Conservation (phyloP, 164 flowering plant species). For the Vitis rotundifolia region DNA sequence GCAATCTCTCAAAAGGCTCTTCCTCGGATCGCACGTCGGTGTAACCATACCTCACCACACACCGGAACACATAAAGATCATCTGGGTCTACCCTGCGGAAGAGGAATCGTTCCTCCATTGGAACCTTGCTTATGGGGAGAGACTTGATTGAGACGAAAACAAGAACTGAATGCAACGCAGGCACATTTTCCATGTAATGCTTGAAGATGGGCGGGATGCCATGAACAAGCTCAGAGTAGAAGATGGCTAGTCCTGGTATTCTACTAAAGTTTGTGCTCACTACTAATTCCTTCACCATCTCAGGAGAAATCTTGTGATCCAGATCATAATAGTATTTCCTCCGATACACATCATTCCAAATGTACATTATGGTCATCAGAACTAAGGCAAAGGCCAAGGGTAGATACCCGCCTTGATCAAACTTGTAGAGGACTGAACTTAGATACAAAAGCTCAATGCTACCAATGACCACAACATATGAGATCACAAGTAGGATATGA, state of each 20-base stretch:
- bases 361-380: conserved; percentile 54
- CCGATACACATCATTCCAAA: conserved; percentile 57
- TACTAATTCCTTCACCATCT: conserved; percentile 35
- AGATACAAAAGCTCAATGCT: conserved; percentile 54
- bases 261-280: conserved; percentile 25
- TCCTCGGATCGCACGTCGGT: no score
- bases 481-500: conserved; percentile 39
- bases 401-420: conserved; percentile 73
- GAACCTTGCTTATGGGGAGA: conserved; percentile 41
- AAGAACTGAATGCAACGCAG: conserved; percentile 71
- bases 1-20: no score
- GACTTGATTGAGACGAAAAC: conserved; percentile 77
- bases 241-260: conserved; percentile 64
- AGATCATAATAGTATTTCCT: conserved; percentile 68
- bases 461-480: conserved; percentile 46
- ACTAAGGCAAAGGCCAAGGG: conserved; percentile 58
- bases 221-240: conserved; percentile 82
- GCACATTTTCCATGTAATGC: conserved; percentile 62
- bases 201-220: conserved; percentile 82
- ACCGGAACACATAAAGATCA: neutral
- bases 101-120: no score
- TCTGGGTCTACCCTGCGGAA: neutral
- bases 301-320: conserved; percentile 57
- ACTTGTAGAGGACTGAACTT: conserved; percentile 76
- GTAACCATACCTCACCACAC: no score